Percentiles rank a stretch among this genome's conserved stretches.
Evolutionary conservation across 169 alveolate genomes (phyloP).

Genomic region (Plasmodium blacklocki): DNA sequence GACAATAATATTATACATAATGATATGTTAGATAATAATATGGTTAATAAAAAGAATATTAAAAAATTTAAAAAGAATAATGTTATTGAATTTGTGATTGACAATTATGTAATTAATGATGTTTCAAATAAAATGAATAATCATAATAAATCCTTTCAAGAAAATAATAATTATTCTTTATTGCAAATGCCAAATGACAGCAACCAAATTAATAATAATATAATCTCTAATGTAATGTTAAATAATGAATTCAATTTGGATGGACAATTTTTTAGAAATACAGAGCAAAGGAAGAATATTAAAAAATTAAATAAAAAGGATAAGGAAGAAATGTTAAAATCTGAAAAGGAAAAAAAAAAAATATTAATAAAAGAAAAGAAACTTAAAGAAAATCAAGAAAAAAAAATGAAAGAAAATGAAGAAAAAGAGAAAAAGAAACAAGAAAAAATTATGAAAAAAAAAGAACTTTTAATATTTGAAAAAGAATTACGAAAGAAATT

Average conservation of each 20-base stretch:
- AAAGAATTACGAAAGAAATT: background rate
- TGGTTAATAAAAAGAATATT: too few species aligned
- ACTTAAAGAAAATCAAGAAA: background rate
- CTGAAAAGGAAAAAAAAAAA: background rate
- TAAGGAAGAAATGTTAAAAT: background rate
- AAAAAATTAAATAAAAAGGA: constrained; percentile 6
- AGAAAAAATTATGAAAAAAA: constrained; percentile 1
- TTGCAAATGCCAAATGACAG: too few species aligned
- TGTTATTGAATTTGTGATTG: too few species aligned
- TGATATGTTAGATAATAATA: too few species aligned
- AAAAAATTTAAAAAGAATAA: too few species aligned
- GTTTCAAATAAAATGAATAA: too few species aligned
- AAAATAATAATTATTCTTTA: too few species aligned
- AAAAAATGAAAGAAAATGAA: background rate
- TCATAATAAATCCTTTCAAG: too few species aligned
- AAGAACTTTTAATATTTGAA: background rate
- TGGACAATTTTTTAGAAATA: background rate
- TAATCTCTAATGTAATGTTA: too few species aligned
- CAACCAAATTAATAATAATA: too few species aligned
- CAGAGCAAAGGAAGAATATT: background rate
- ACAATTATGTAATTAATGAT: too few species aligned
- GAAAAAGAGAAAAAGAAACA: background rate
- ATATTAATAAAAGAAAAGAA: background rate
- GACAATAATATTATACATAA: too few species aligned
- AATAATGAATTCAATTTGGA: background rate